Evolutionary conservation across 1,284 basidiomycete genomes (phyloP), one percentile per base, ranked within the genome.

Genomic region (Erythrobasidium hasegawianum): DNA sequence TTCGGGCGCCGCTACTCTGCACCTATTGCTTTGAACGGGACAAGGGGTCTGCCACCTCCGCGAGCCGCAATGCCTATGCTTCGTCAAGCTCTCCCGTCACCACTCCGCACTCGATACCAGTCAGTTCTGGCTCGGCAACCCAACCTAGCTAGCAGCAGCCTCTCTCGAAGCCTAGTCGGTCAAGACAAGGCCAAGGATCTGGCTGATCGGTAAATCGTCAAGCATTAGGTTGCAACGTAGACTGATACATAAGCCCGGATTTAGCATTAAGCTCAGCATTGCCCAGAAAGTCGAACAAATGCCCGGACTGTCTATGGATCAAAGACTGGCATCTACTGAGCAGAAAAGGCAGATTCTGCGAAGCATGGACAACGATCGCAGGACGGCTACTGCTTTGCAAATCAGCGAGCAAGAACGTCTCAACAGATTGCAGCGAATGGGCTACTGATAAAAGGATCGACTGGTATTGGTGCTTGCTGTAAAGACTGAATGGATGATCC

Each of bases 301-400:
- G 10, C 55, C 62, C 10, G 62, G 62, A 16, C 26, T 65, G 2
- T 49, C 43, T 0, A 24, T 45, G 1, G 24, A 16, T n/a, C 62
- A 65, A 22, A 11, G 56, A 53, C 56, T 65, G 13, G 56, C 55
- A n/a, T 55, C 62, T 13, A 65, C 62, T 2, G 62, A 65, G 47
- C 62, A 65, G 45, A 65, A 65, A 55, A 65, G 62, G 38, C 22
- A 55, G 16, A 58, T 65, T 27, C 38, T 65, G 55, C 54, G 62
- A 39, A 55, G 57, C 20, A 65, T 65, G 62, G 62, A 65, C 22
- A 53, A 57, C 33, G 62, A 65, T 18, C 43, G 55, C n/a, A 16
- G 22, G 1, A 16, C 20, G 16, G 57, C 50, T 40, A 22, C 39
- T 26, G 33, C 33, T 20, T n/a, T 65, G 13, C 27, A n/a, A 11